Evolutionary conservation across 257 asterid genomes (phyloP).

Genomic region (Solanum pimpinellifolium): DNA sequence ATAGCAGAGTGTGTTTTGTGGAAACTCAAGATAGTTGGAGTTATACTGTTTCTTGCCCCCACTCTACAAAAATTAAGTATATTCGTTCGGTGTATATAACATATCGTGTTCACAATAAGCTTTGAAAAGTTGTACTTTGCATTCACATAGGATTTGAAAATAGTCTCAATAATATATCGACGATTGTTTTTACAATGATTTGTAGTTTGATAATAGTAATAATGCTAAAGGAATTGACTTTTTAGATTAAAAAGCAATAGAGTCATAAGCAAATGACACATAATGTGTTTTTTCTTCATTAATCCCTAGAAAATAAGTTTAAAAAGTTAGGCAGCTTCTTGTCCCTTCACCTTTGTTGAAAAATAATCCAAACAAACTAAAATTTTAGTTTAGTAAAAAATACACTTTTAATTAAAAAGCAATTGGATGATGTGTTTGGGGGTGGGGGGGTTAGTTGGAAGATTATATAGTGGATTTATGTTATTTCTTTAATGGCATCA

Average conservation of each 20-base stretch:
- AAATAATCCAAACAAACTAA: background rate
- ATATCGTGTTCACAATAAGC: too few relatives aligned
- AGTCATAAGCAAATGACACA: background rate
- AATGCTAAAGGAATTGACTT: background rate
- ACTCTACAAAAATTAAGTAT: background rate
- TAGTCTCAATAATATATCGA: too few relatives aligned
- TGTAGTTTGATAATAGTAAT: background rate
- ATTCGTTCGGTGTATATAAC: background rate
- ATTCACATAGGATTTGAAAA: background rate
- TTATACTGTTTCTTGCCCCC: background rate
- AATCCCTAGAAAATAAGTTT: background rate
- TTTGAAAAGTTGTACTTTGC: background rate
- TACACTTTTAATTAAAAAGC: background rate
- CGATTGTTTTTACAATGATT: rapidly evolving
- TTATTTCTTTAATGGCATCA: background rate
- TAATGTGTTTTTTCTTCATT: background rate
- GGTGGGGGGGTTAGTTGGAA: background rate
- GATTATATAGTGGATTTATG: background rate
- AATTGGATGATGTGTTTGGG: background rate
- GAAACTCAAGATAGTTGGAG: background rate
- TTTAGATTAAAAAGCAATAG: background rate
- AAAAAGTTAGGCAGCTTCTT: background rate
- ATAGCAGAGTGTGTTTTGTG: background rate
- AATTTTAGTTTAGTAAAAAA: background rate
- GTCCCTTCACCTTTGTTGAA: background rate